Conservation (phyloP, 768 basidiomycete genomes). For the Rickenella mellea region DNA sequence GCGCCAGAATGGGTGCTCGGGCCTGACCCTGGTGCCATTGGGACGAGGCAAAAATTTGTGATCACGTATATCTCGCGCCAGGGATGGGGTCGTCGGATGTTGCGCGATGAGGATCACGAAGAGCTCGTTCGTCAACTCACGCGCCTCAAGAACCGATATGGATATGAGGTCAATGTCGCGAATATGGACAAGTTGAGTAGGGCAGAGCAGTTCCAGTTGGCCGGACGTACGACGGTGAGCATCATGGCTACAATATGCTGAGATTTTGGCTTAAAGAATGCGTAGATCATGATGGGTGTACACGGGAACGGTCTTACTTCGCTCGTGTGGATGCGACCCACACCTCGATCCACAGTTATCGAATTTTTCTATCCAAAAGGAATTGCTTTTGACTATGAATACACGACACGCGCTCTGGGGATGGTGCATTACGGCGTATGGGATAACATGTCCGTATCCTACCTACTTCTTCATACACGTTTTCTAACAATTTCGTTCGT, state of each 20-base stretch:
- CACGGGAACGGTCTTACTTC: conserved; percentile 89
- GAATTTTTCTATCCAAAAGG: conserved; percentile 85
- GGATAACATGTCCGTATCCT: conserved; percentile 46
- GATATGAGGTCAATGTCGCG: conserved; percentile 84
- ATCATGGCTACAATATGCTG: neutral
- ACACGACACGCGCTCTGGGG: conserved; percentile 67
- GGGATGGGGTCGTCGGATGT: conserved; percentile 78
- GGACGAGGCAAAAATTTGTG: conserved; percentile 29
- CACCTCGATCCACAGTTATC: conserved; percentile 75
- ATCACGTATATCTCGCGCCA: conserved; percentile 78
- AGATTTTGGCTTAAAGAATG: neutral
- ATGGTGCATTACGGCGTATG: conserved; percentile 84
- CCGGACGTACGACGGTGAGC: conserved; percentile 77
- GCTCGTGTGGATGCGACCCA: conserved; percentile 87
- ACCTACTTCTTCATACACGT: conserved; percentile 28
- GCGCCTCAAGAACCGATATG: conserved; percentile 57
- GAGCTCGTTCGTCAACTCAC: conserved; percentile 68
- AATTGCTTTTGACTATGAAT: conserved; percentile 83
- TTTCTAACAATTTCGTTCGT: neutral
- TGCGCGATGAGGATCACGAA: conserved; percentile 70
- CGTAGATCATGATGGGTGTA: conserved; percentile 87
- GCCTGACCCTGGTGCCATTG: conserved; percentile 26
- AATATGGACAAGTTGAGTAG: conserved; percentile 74
- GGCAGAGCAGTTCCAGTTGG: conserved; percentile 72
- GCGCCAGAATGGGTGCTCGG: conserved; percentile 19